Percentiles rank a stretch among this genome's conserved stretches.
Conservation (phyloP, 2,329 filamentous ascomycete species). For the Trichoderma afroharzianum region DNA sequence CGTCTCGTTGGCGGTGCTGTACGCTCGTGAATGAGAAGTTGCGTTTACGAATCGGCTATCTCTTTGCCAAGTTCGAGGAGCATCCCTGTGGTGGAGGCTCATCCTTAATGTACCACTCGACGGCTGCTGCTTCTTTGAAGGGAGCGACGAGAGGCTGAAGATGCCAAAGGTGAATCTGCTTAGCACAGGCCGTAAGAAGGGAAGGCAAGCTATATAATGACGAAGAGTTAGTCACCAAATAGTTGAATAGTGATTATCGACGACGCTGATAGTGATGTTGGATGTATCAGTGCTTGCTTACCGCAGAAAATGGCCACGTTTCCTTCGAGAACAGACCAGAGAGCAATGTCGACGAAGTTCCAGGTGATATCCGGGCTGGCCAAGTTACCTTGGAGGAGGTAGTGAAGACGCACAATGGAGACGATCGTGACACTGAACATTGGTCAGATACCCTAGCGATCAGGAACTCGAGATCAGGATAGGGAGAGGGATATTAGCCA, state of each 20-base stretch:
- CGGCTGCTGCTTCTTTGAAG: background rate
- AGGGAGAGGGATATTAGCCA: background rate
- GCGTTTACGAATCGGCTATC: constrained; percentile 5
- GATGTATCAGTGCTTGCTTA: background rate
- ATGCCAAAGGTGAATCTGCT: constrained; percentile 13
- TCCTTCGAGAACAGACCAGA: constrained; percentile 26
- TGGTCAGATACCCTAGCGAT: background rate
- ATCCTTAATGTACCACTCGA: background rate
- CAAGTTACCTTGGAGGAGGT: constrained; percentile 19
- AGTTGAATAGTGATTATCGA: background rate
- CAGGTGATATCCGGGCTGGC: constrained; percentile 25
- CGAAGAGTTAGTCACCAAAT: background rate
- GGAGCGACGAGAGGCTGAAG: constrained; percentile 3
- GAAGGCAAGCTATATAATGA: constrained; percentile 15
- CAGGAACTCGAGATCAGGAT: background rate
- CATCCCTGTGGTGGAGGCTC: background rate
- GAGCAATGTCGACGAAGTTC: constrained; percentile 24
- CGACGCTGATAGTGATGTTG: background rate
- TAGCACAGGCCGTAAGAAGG: constrained; percentile 17
- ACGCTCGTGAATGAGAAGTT: constrained; percentile 12
- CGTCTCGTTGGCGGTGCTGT: background rate
- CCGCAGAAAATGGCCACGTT: constrained; percentile 27
- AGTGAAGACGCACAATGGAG: constrained; percentile 19
- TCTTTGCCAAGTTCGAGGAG: constrained; percentile 2
- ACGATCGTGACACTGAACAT: constrained; percentile 19